These are phyloP conservation scores for Macaranga tanarius DNA, from an alignment of 441 rosid species.

Conservation along the genomic window DNA sequence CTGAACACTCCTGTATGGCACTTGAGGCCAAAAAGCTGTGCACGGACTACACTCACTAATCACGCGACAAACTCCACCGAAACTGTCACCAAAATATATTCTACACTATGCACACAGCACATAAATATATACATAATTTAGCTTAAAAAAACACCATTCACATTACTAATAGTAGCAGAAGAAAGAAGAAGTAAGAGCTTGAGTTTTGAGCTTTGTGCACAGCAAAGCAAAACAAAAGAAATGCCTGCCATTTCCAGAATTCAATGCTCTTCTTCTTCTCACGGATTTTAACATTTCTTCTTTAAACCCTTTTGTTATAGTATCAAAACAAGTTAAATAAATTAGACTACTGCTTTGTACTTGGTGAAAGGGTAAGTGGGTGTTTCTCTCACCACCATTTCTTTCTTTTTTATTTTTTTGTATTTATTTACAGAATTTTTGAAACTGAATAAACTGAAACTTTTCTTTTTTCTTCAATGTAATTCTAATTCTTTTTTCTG, in stretches of 20 bases:
- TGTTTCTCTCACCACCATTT: neutral
- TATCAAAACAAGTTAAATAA: neutral
- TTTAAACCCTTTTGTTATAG: neutral
- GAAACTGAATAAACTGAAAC: too few relatives aligned
- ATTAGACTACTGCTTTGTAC: neutral
- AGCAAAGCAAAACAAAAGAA: constrained; percentile 40
- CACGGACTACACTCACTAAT: neutral
- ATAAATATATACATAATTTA: too few relatives aligned
- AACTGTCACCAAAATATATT: neutral
- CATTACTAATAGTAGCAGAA: neutral
- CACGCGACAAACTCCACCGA: neutral
- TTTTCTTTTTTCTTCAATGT: neutral
- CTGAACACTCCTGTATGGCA: too few relatives aligned
- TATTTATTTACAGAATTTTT: too few relatives aligned
- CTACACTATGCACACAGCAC: too few relatives aligned
- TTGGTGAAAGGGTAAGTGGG: constrained; percentile 8
- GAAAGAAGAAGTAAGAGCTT: constrained; percentile 24
- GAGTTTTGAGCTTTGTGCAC: constrained; percentile 8
- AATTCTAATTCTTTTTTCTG: constrained; percentile 4
- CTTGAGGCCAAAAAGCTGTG: neutral
- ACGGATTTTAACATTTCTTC: constrained; percentile 13
- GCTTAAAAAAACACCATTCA: too few relatives aligned
- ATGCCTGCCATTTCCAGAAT: constrained; percentile 35
- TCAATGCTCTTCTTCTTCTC: constrained; percentile 35
- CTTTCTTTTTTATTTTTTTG: neutral